A percentile compares a stretch with the other conserved stretches of the same genome.
phyloP scores from a whole-genome alignment of 352 stramenopile genomes.

The Pythium brassicae region DNA sequence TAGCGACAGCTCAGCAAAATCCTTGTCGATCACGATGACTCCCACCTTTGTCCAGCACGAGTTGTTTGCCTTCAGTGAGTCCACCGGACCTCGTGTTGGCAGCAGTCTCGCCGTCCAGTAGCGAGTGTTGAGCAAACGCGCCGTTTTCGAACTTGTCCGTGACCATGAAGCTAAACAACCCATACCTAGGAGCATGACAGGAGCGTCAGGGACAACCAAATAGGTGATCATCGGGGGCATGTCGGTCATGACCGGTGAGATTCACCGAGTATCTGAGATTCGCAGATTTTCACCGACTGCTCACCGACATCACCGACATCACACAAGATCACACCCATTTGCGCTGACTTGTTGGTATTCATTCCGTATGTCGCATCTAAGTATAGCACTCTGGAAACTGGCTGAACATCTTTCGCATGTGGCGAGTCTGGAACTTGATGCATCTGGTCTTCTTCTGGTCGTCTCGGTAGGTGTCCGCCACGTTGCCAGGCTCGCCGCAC shows the following conservation, averaged over 20 bases:
- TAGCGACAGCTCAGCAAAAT: conserved; percentile 8
- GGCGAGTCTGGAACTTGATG: conserved; percentile 3
- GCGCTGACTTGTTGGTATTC: neutral
- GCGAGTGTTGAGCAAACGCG: conserved; percentile 4
- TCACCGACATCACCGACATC: neutral
- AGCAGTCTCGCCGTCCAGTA: conserved; percentile 5
- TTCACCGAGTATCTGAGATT: neutral
- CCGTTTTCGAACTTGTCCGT: conserved; percentile 1
- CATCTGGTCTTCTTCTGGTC: neutral
- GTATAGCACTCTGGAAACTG: neutral
- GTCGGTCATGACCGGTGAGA: too few relatives aligned
- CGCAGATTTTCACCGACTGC: neutral
- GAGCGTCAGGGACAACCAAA: neutral
- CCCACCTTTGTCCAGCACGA: conserved; percentile 1
- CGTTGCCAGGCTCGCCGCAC: neutral
- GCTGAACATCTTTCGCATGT: neutral
- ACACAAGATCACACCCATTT: neutral
- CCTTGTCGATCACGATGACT: conserved; percentile 12
- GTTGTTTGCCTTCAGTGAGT: conserved; percentile 9
- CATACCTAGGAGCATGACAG: neutral
- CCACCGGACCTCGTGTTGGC: conserved; percentile 8
- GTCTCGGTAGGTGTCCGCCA: conserved; percentile 1
- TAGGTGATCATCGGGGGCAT: too few relatives aligned
- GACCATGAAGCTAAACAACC: neutral
- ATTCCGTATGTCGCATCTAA: conserved; percentile 3